Evolutionary conservation across 495 filamentous ascomycete genomes (phyloP).

Genomic region (Penicillium steckii): DNA sequence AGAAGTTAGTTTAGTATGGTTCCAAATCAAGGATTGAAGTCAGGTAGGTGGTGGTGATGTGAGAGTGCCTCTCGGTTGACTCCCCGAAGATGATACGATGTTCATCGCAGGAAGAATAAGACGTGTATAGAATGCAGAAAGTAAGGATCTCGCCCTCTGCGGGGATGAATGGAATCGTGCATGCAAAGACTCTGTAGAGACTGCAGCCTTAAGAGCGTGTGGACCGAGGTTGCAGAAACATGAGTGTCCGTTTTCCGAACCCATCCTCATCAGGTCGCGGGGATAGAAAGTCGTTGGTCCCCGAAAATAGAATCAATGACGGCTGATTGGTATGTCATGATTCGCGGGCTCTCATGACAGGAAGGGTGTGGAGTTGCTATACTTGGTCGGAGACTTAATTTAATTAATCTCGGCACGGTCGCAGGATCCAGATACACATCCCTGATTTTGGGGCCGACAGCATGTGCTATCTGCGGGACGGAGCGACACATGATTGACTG

Average conservation of each 20-base stretch:
- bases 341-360: neutral
- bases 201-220: neutral
- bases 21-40: neutral
- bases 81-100: slow-evolving; percentile 3
- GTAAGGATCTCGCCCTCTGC: slow-evolving; percentile 3
- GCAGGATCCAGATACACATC: slow-evolving; percentile 4
- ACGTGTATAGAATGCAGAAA: slow-evolving; percentile 7
- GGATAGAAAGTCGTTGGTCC: neutral
- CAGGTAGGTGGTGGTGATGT: too few relatives aligned
- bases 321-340: neutral
- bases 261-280: neutral
- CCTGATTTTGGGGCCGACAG: neutral
- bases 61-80: neutral
- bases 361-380: neutral
- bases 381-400: slow-evolving; percentile 13
- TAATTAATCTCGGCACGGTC: slow-evolving; percentile 15
- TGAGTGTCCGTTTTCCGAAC: neutral
- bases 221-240: neutral
- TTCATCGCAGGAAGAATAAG: slow-evolving; percentile 3
- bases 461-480: slow-evolving; percentile 8
- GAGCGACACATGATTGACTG: slow-evolving; percentile 10
- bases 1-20: neutral
- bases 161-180: slow-evolving; percentile 1
- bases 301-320: neutral
- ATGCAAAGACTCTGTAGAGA: neutral